Evolutionary conservation across 768 basidiomycete species (phyloP).

Genomic region (Royoungia palumana): DNA sequence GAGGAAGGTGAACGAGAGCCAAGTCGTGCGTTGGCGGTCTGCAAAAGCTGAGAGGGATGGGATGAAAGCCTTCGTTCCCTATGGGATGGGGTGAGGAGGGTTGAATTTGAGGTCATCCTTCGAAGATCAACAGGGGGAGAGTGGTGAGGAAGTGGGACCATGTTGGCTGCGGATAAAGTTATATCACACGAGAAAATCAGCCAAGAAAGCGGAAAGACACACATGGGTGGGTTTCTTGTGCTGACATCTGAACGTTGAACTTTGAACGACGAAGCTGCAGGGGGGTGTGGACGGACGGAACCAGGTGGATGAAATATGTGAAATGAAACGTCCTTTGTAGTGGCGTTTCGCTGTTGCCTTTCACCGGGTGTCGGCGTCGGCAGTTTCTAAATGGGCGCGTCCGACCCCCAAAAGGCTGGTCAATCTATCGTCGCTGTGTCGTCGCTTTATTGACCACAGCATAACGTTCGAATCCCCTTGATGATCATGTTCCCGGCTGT

Average conservation of each 20-base stretch:
- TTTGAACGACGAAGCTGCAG: too few species aligned
- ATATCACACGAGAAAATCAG: neutral
- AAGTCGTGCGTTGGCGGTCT: conserved; percentile 39
- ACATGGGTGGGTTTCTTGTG: conserved; percentile 22
- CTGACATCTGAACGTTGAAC: too few species aligned
- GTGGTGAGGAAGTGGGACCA: conserved; percentile 15
- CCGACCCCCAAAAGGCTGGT: conserved; percentile 10
- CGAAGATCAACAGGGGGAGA: conserved; percentile 47
- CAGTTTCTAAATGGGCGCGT: neutral
- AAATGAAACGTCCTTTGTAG: conserved; percentile 14
- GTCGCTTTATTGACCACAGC: neutral
- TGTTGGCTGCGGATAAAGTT: conserved; percentile 11
- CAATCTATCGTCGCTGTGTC: neutral
- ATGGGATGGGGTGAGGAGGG: conserved; percentile 40
- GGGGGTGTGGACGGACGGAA: conserved; percentile 2
- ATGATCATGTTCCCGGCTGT: conserved; percentile 8
- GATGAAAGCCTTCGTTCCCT: conserved; percentile 40
- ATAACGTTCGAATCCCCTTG: neutral
- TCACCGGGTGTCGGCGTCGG: neutral
- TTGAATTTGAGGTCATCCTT: conserved; percentile 50
- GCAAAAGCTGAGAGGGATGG: conserved; percentile 48
- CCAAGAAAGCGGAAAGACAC: neutral
- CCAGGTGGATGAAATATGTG: conserved; percentile 14
- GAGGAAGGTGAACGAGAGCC: conserved; percentile 69
- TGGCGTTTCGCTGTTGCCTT: conserved; percentile 13